Evolutionary conservation across 768 basidiomycete genomes (phyloP).

Genomic region (Lactarius hatsudake): DNA sequence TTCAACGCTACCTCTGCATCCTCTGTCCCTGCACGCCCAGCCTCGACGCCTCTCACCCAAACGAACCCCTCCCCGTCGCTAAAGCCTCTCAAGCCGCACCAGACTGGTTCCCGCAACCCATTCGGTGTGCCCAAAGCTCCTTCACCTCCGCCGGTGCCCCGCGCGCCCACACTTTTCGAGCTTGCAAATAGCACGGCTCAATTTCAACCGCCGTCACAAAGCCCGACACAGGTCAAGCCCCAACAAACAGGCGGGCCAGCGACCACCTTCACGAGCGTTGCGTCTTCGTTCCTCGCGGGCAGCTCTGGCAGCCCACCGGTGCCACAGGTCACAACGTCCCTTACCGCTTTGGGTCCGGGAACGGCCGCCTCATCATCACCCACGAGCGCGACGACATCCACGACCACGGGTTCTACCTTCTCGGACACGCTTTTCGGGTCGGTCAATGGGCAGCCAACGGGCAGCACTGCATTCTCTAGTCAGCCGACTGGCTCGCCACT

Average conservation of each 20-base stretch:
- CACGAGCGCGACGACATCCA: conserved; percentile 31
- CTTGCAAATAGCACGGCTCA: conserved; percentile 51
- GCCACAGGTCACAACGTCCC: conserved; percentile 25
- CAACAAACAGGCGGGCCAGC: conserved; percentile 21
- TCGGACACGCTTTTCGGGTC: conserved; percentile 49
- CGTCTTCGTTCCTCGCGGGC: conserved; percentile 66
- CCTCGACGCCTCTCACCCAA: conserved; percentile 66
- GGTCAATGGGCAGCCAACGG: conserved; percentile 52
- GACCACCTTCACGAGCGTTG: conserved; percentile 58
- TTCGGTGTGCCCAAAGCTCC: conserved; percentile 74
- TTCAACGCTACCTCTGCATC: conserved; percentile 25
- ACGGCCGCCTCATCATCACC: conserved; percentile 11
- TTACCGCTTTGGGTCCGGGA: conserved; percentile 20
- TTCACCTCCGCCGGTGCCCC: conserved; percentile 60
- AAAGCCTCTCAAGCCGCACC: conserved; percentile 77
- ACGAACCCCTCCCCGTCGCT: conserved; percentile 42
- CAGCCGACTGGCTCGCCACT: conserved; percentile 32
- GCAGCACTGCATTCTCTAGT: conserved; percentile 37
- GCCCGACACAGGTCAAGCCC: conserved; percentile 23
- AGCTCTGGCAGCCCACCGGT: conserved; percentile 30
- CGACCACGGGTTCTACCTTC: conserved; percentile 44
- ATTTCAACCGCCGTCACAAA: conserved; percentile 10
- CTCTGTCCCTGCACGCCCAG: conserved; percentile 53
- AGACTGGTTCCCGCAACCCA: conserved; percentile 94
- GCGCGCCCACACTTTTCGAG: conserved; percentile 78